Base-by-base conservation (phyloP, 192 early-diverging fungal genomes). In the Coemansia sp. region DNA sequence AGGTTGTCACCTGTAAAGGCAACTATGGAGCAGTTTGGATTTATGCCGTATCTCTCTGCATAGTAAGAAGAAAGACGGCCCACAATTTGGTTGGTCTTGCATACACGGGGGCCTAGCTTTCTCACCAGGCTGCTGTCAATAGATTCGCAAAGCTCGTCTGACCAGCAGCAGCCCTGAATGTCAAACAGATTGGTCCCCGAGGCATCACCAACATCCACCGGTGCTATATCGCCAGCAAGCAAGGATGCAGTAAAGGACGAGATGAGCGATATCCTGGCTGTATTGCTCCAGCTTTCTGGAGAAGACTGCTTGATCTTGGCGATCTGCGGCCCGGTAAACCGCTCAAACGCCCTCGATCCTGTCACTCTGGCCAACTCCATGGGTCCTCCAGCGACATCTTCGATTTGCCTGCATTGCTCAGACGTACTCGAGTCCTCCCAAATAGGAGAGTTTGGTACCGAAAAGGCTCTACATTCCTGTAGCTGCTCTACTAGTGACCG, bases 1-100 rank as follows among this genome's bases (percentile, higher is more conserved):
- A 87, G 83, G 55, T 93, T 93, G 60, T 93, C 91, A 9, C 90
- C 89, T 0, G 87, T 87, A 37, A 88, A 92, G 3, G 85, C 77
- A 3, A 80, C 53, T 11, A 92, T 60, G 3, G 54, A 53, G 37
- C 85, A 86, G 25, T 78, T 78, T n/a, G n/a, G n/a, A 64, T 53
- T 8, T 14, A 93, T 81, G 7, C 86, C 86, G 66, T 89, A 91
- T 18, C 74, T 64, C 22, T 77, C 36, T 0, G 68, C 64, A 64
- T 81, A 92, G 72, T 90, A 93, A 4, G 55, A 34, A 24, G 59
- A 53, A 5, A 93, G 53, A 0, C 33, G 23, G 10, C 85, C 89
- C 17, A 84, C 58, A 0, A 43, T 24, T 19, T 25, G 32, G 19
- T 61, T 50, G 4, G 81, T 78, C 15, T 68, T 52, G 2, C 64